These are phyloP conservation scores for Globisporangium nodosum DNA, from an alignment of 352 stramenopile species.

Conservation along the genomic window DNA sequence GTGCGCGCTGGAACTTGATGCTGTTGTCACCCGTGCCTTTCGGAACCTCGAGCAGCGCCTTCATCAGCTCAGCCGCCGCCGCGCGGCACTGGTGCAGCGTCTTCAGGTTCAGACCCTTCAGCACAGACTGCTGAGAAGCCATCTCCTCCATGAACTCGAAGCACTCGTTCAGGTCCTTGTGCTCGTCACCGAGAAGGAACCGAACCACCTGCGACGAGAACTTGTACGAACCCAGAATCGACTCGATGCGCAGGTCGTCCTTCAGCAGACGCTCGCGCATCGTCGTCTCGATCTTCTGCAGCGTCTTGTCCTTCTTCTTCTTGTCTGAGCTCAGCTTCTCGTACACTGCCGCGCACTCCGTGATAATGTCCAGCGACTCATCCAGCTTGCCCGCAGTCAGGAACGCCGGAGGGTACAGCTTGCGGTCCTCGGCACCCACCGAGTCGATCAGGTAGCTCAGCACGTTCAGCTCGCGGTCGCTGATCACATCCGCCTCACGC, in stretches of 20 bases:
- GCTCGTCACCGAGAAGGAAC: constrained; percentile 76
- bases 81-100: constrained; percentile 70
- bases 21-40: constrained; percentile 68
- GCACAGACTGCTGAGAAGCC: constrained; percentile 61
- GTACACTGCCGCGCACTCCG: constrained; percentile 71
- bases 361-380: constrained; percentile 83
- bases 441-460: constrained; percentile 85
- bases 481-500: constrained; percentile 79
- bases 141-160: constrained; percentile 87
- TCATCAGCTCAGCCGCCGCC: constrained; percentile 75
- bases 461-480: constrained; percentile 79
- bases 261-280: constrained; percentile 84
- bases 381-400: constrained; percentile 84
- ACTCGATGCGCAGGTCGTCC: constrained; percentile 80
- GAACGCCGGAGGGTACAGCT: constrained; percentile 83
- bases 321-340: constrained; percentile 83
- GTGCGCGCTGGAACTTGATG: constrained; percentile 83
- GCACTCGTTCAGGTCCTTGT: constrained; percentile 78
- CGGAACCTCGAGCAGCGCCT: constrained; percentile 77
- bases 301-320: constrained; percentile 85
- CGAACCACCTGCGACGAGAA: constrained; percentile 81
- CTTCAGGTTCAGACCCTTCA: constrained; percentile 81
- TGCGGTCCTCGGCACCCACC: constrained; percentile 63
- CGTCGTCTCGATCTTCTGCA: constrained; percentile 84
- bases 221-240: constrained; percentile 81